These are phyloP conservation scores for Boletus eberwhitei DNA, from an alignment of 768 basidiomycete genomes.

Conservation along the genomic window DNA sequence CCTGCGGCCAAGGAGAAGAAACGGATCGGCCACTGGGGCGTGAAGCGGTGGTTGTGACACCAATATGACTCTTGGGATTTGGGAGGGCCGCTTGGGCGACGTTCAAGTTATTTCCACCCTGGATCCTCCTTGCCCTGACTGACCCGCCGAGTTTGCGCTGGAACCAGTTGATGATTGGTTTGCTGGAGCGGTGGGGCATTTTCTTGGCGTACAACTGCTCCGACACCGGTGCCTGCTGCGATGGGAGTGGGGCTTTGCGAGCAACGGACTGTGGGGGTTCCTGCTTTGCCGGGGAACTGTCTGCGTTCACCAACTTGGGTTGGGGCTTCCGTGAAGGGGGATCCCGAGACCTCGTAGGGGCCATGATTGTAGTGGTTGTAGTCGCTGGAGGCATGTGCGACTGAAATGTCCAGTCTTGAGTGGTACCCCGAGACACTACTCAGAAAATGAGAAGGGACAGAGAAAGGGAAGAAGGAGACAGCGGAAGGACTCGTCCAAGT, in stretches of 20 bases:
- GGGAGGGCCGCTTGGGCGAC: conserved; percentile 10
- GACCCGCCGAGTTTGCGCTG: conserved; percentile 81
- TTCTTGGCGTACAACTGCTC: conserved; percentile 52
- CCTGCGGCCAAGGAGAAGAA: conserved; percentile 30
- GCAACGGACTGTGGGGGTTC: conserved; percentile 14
- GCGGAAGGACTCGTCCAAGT: conserved; percentile 1
- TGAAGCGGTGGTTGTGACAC: conserved; percentile 9
- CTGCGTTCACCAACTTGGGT: conserved; percentile 8
- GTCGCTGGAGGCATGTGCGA: conserved; percentile 17
- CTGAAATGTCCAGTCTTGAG: neutral
- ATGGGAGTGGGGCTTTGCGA: conserved; percentile 17
- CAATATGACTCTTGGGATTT: conserved; percentile 16
- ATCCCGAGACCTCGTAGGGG: conserved; percentile 13
- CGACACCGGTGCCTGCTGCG: conserved; percentile 26
- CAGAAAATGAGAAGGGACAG: neutral
- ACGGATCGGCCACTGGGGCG: conserved; percentile 27
- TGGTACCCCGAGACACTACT: neutral
- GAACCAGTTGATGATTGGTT: conserved; percentile 88
- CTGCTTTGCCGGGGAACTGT: conserved; percentile 11
- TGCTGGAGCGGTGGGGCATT: conserved; percentile 64
- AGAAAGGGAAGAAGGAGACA: neutral
- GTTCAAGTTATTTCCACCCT: conserved; percentile 29
- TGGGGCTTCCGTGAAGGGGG: conserved; percentile 12
- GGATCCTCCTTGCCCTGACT: conserved; percentile 51
- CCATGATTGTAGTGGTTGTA: conserved; percentile 7